These are phyloP conservation scores for Clonostachys solani DNA, from an alignment of 2,329 filamentous ascomycete genomes.

Conservation along the genomic window DNA sequence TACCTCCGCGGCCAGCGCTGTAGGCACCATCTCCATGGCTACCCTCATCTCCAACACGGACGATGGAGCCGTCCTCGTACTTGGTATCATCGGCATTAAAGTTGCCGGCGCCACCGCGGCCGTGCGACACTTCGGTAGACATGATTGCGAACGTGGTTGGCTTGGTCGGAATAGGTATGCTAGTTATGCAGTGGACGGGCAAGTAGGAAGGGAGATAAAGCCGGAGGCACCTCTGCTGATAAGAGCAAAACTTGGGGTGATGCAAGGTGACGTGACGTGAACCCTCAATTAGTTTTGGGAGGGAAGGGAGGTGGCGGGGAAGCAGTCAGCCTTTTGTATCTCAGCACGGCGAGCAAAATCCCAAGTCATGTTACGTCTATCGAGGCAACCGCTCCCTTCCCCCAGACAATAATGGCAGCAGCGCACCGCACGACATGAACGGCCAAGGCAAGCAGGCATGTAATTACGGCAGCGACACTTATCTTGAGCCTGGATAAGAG, in stretches of 20 bases:
- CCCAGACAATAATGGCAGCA: no score
- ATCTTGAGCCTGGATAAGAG: no score
- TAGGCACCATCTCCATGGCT: constrained; percentile 55
- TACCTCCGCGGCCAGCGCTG: constrained; percentile 56
- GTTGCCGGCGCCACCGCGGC: constrained; percentile 58
- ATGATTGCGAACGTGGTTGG: constrained; percentile 10
- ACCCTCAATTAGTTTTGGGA: no score
- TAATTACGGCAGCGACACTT: no score
- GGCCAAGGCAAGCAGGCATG: no score
- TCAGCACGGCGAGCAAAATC: no score
- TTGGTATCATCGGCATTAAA: constrained; percentile 52
- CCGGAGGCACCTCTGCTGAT: neutral
- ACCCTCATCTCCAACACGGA: constrained; percentile 47
- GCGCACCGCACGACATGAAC: no score
- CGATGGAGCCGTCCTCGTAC: constrained; percentile 60
- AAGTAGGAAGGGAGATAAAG: neutral
- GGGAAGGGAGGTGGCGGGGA: no score
- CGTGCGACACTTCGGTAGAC: constrained; percentile 50
- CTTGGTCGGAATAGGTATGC: neutral
- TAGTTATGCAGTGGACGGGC: neutral
- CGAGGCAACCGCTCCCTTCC: no score
- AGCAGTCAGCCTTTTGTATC: no score
- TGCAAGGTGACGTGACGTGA: neutral
- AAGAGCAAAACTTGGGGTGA: neutral
- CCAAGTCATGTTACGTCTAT: no score